phyloP scores from a whole-genome alignment of 257 asterid species.

The Lycium ferocissimum region DNA sequence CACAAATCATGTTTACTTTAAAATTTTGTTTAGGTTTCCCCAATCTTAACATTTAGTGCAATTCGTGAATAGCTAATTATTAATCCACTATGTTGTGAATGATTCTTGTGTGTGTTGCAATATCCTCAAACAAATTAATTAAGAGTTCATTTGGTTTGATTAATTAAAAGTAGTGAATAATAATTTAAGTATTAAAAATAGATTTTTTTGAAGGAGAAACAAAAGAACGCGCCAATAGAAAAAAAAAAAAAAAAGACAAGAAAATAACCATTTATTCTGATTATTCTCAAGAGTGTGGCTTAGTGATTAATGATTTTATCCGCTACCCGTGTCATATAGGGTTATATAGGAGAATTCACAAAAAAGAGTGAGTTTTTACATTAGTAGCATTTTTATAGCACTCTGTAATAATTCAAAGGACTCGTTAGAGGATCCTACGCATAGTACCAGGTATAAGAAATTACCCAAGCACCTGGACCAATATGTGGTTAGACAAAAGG shows the following conservation, averaged over 20 bases:
- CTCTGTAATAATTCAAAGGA: no score
- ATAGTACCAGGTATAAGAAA: no score
- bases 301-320: not conserved
- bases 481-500: no score
- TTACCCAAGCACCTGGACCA: no score
- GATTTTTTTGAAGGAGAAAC: not conserved
- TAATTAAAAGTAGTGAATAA: not conserved
- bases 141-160: not conserved
- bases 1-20: no score
- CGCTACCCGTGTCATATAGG: not conserved
- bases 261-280: not conserved
- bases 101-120: not conserved
- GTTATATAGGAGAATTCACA: not conserved
- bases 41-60: no score
- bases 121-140: not conserved
- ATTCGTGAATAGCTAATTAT: no score
- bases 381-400: no score
- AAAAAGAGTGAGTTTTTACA: no score
- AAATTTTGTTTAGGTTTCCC: no score
- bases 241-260: no score
- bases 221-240: not conserved
- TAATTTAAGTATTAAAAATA: not conserved
- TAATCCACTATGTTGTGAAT: not conserved
- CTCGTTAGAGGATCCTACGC: no score
- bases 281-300: not conserved